Evolutionary conservation across 2,329 filamentous ascomycete genomes (phyloP).

Genomic region (Ascochyta viciae-villosae): DNA sequence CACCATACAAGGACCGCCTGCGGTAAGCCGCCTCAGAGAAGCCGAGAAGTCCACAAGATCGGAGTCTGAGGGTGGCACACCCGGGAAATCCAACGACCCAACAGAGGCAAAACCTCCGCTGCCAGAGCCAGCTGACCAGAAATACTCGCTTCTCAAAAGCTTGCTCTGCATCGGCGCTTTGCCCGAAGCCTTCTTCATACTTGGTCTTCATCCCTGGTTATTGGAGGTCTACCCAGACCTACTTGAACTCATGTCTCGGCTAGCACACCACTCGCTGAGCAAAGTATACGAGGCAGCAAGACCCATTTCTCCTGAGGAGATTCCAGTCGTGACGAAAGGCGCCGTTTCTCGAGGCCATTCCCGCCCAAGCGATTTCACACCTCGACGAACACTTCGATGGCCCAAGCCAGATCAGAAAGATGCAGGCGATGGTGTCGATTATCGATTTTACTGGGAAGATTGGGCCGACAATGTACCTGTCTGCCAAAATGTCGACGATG

Average conservation of each 20-base stretch:
- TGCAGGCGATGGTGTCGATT: slow-evolving; percentile 75
- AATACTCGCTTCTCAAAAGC: slow-evolving; percentile 82
- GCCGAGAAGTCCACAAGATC: slow-evolving; percentile 58
- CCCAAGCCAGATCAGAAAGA: slow-evolving; percentile 81
- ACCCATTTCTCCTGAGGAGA: slow-evolving; percentile 55
- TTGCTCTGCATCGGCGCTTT: slow-evolving; percentile 90
- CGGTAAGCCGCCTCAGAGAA: slow-evolving; percentile 57
- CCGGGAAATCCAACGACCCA: slow-evolving; percentile 51
- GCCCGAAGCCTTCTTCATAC: slow-evolving; percentile 89
- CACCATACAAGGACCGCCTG: slow-evolving; percentile 61
- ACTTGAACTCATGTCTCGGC: slow-evolving; percentile 80
- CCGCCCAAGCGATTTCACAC: slow-evolving; percentile 64
- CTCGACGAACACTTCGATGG: slow-evolving; percentile 80
- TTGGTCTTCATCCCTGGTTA: slow-evolving; percentile 92
- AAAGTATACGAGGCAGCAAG: slow-evolving; percentile 69
- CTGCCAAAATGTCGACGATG: slow-evolving; percentile 88
- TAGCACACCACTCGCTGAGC: slow-evolving; percentile 80
- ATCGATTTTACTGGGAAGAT: slow-evolving; percentile 96
- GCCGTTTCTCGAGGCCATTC: slow-evolving; percentile 64
- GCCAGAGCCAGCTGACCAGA: slow-evolving; percentile 84
- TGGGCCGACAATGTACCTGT: slow-evolving; percentile 94
- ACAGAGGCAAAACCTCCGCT: slow-evolving; percentile 56
- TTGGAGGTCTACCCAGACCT: slow-evolving; percentile 84
- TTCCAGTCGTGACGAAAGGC: slow-evolving; percentile 46
- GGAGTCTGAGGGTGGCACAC: slow-evolving; percentile 54